A percentile compares a stretch with the other conserved stretches of the same genome.
phyloP scores from a whole-genome alignment of 2,329 filamentous ascomycete genomes.

The Colletotrichum viniferum region DNA sequence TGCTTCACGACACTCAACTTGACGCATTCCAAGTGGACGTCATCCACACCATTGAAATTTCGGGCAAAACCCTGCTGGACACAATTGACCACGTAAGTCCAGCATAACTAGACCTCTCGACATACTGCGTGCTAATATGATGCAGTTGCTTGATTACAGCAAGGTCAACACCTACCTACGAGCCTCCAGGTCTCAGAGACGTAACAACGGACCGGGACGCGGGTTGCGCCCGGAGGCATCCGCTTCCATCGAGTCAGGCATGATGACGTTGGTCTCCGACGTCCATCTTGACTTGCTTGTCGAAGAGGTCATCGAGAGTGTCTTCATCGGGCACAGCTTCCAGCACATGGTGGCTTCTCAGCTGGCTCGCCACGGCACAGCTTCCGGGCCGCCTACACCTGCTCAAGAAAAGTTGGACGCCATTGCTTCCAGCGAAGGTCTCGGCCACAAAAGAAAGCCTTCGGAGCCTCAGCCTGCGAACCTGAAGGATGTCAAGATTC shows the following conservation, averaged over 20 bases:
- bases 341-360: constrained; percentile 32
- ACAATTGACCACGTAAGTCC: constrained; percentile 49
- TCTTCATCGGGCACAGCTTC: constrained; percentile 42
- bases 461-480: constrained; percentile 23
- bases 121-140: neutral
- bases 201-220: constrained; percentile 21
- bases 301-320: constrained; percentile 44
- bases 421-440: constrained; percentile 15
- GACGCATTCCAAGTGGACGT: constrained; percentile 46
- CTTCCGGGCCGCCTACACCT: constrained; percentile 15
- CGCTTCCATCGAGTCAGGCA: constrained; percentile 22
- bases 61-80: constrained; percentile 52
- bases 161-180: constrained; percentile 48
- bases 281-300: constrained; percentile 37
- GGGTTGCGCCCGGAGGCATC: neutral
- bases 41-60: constrained; percentile 51
- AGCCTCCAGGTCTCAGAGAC: constrained; percentile 19
- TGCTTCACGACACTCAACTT: constrained; percentile 50
- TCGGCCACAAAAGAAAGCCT: neutral
- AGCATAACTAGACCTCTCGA: rapidly evolving
- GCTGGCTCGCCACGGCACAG: constrained; percentile 33
- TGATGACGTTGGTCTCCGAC: constrained; percentile 33
- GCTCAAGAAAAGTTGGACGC: constrained; percentile 21
- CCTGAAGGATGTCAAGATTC: constrained; percentile 35
- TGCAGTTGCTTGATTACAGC: constrained; percentile 48